These are phyloP conservation scores for Puccinia triticina DNA, from an alignment of 1,284 basidiomycete species.

Conservation along the genomic window DNA sequence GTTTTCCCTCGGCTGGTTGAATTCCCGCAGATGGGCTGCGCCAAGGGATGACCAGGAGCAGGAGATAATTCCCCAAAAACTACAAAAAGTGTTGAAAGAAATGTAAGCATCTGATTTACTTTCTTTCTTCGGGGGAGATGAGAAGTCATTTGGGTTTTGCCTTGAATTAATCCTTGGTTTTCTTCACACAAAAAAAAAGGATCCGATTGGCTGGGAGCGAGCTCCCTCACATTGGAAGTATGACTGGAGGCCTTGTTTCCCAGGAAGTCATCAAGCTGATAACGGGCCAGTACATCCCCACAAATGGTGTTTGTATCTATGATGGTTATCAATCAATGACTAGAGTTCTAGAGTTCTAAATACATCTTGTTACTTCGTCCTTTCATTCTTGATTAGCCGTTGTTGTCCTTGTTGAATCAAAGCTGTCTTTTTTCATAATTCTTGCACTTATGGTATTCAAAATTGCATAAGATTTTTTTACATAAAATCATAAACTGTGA, in stretches of 20 bases:
- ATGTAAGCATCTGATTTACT: slow-evolving; percentile 6
- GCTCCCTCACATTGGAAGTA: slow-evolving; percentile 86
- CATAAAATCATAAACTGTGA: too few species aligned
- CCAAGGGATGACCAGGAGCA: slow-evolving; percentile 46
- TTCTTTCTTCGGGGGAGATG: too few species aligned
- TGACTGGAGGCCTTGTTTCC: slow-evolving; percentile 93
- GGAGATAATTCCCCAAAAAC: slow-evolving; percentile 36
- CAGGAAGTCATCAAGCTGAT: slow-evolving; percentile 98
- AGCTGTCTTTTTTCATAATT: too few species aligned
- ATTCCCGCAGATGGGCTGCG: background rate
- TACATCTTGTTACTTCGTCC: too few species aligned
- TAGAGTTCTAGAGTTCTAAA: too few species aligned
- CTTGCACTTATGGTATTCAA: too few species aligned
- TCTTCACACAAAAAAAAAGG: too few species aligned
- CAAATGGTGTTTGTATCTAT: slow-evolving; percentile 81
- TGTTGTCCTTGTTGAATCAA: too few species aligned
- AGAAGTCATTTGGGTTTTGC: too few species aligned
- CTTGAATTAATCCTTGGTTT: background rate
- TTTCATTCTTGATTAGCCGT: too few species aligned
- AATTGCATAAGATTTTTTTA: too few species aligned
- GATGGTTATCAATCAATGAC: slow-evolving; percentile 80
- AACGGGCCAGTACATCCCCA: slow-evolving; percentile 90
- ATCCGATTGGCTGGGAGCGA: slow-evolving; percentile 73
- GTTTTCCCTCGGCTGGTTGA: background rate
- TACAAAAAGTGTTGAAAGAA: slow-evolving; percentile 52